Conservation (phyloP, 225 moss, liverwort and hornwort species). For the Ulota crispa region DNA sequence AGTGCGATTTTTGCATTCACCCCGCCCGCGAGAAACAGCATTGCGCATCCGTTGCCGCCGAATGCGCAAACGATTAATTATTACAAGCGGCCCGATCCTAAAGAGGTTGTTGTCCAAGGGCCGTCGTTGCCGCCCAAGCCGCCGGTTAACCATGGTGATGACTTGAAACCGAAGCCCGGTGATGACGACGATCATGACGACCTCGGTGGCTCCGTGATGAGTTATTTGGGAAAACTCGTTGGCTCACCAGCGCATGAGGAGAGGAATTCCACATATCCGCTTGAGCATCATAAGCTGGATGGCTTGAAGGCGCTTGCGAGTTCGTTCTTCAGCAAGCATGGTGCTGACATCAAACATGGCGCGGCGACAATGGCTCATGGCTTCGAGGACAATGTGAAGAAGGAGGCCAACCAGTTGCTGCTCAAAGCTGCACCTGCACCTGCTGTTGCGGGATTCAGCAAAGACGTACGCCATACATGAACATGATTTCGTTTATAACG, state of each 20-base stretch:
- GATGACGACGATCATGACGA: conserved; percentile 7
- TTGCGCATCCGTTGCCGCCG: conserved; percentile 29
- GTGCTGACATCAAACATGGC: not conserved
- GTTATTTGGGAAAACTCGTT: not conserved
- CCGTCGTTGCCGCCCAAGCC: conserved; percentile 19
- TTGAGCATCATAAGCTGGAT: conserved; percentile 16
- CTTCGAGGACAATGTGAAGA: not conserved
- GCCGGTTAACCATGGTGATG: not conserved
- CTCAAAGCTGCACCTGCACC: conserved; percentile 2
- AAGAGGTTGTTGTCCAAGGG: conserved; percentile 19
- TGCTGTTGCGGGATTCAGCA: conserved; percentile 10
- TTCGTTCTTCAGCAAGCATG: conserved; percentile 14
- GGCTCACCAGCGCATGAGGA: not conserved
- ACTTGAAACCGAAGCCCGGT: not conserved
- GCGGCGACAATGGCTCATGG: not conserved
- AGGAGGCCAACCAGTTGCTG: not conserved
- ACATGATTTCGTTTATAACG: not conserved
- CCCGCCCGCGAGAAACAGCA: conserved; percentile 26
- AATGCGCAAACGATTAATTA: conserved; percentile 12
- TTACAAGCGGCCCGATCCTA: conserved; percentile 17
- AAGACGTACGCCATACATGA: conserved; percentile 1
- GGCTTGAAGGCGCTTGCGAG: not conserved
- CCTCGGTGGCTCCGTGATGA: conserved; percentile 12
- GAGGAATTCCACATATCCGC: not conserved
- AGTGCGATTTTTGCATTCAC: conserved; percentile 33